A percentile compares a stretch with the other conserved stretches of the same genome.
phyloP scores from a whole-genome alignment of 768 basidiomycete genomes.

The Termitomyces sp. region DNA sequence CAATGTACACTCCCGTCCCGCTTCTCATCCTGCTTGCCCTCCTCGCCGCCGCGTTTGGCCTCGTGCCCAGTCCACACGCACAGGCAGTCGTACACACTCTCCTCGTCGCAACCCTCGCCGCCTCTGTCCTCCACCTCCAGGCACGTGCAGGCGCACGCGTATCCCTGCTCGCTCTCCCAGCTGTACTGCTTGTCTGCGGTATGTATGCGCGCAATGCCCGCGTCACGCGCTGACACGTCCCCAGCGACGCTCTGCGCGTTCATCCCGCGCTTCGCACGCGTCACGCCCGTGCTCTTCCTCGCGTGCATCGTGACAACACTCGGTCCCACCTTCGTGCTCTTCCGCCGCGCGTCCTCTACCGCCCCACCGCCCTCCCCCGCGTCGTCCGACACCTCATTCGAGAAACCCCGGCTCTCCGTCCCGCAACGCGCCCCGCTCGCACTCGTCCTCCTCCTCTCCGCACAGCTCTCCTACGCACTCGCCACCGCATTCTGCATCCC shows the following conservation, averaged over 20 bases:
- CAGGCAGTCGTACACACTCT: slow-evolving; percentile 10
- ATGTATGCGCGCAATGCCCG: neutral
- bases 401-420: neutral
- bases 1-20: slow-evolving; percentile 9
- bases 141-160: neutral
- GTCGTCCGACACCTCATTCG: slow-evolving; percentile 1
- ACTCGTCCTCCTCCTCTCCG: neutral
- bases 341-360: neutral
- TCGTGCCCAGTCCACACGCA: slow-evolving; percentile 2
- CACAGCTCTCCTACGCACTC: slow-evolving; percentile 1
- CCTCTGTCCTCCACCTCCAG: slow-evolving; percentile 9
- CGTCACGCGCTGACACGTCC: neutral
- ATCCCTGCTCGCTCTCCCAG: neutral
- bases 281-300: slow-evolving; percentile 3
- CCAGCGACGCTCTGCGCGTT: slow-evolving; percentile 6
- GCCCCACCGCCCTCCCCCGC: neutral
- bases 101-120: slow-evolving; percentile 8
- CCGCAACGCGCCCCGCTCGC: neutral
- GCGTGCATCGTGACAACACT: slow-evolving; percentile 6
- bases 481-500: slow-evolving; percentile 5
- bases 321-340: neutral
- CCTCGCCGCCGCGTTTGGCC: neutral
- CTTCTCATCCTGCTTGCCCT: slow-evolving; percentile 6
- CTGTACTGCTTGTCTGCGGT: slow-evolving; percentile 6
- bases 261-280: neutral